Evolutionary conservation across 139 green algal species (phyloP).

Genomic region (Axilococcus clingmanii): DNA sequence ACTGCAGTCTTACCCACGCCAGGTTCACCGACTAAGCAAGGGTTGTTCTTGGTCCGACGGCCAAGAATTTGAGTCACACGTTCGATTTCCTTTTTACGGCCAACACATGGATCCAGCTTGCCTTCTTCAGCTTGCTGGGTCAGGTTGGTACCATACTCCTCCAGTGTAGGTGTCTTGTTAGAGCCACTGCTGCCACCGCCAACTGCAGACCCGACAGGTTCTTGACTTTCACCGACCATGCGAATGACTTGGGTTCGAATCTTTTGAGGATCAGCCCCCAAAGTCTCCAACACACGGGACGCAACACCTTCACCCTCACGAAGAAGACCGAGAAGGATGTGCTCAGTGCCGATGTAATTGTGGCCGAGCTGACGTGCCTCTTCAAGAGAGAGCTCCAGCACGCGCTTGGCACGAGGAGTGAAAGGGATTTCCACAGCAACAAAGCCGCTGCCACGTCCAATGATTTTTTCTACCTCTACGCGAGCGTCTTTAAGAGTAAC

Average conservation of each 20-base stretch:
- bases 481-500: conserved; percentile 98
- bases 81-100: conserved; percentile 94
- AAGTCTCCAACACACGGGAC: conserved; percentile 91
- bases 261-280: conserved; percentile 90
- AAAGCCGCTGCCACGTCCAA: conserved; percentile 92
- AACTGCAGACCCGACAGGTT: conserved; percentile 82
- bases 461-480: conserved; percentile 98
- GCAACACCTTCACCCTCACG: conserved; percentile 97
- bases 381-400: conserved; percentile 97
- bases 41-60: conserved; percentile 97
- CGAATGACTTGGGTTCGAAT: conserved; percentile 97
- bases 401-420: conserved; percentile 95
- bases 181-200: conserved; percentile 58
- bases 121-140: conserved; percentile 91
- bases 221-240: conserved; percentile 98
- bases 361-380: conserved; percentile 96
- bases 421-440: conserved; percentile 99
- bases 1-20: conserved; percentile 98
- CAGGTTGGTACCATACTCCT: conserved; percentile 98
- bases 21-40: conserved; percentile 96
- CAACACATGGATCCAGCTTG: conserved; percentile 96
- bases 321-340: conserved; percentile 96
- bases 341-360: conserved; percentile 99
- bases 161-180: conserved; percentile 97
- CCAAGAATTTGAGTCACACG: conserved; percentile 98